Percentiles rank a stretch among this genome's conserved stretches.
These are phyloP conservation scores for Calocybe gambosa DNA, from an alignment of 1,284 basidiomycete species.

Conservation along the genomic window DNA sequence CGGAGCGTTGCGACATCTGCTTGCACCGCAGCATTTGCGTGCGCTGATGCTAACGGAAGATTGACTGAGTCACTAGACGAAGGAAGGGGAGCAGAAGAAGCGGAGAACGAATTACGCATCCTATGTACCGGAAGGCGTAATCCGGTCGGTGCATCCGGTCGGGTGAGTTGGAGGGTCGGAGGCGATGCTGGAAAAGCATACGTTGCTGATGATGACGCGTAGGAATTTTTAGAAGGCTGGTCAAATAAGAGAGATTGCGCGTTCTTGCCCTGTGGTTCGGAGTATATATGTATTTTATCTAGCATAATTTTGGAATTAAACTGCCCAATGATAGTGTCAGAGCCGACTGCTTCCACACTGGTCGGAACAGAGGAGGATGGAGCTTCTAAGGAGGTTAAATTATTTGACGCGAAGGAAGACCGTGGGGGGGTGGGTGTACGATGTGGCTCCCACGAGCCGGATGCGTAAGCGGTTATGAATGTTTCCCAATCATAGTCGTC, in stretches of 20 bases:
- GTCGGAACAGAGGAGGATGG: conserved; percentile 11
- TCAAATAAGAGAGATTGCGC: background rate
- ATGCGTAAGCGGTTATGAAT: conserved; percentile 70
- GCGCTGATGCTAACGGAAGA: conserved; percentile 25
- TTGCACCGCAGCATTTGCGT: conserved; percentile 46
- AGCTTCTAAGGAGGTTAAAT: conserved; percentile 13
- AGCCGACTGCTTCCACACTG: conserved; percentile 10
- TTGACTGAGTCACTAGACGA: conserved; percentile 5
- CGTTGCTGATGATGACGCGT: conserved; percentile 7
- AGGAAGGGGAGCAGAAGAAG: conserved; percentile 28
- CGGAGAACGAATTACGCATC: conserved; percentile 54
- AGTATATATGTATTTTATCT: background rate
- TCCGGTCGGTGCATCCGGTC: conserved; percentile 22
- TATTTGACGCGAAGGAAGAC: conserved; percentile 21
- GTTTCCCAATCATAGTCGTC: conserved; percentile 69
- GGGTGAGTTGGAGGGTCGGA: conserved; percentile 14
- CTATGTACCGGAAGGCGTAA: conserved; percentile 34
- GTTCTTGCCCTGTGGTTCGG: background rate
- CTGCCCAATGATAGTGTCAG: background rate
- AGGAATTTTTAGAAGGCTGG: background rate
- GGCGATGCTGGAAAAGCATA: conserved; percentile 10
- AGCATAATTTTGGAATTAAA: background rate
- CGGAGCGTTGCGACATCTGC: conserved; percentile 80
- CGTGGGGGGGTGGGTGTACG: conserved; percentile 63
- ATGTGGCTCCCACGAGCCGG: conserved; percentile 78